Evolutionary conservation across 116 monocot species (phyloP).

Genomic region (Cymodocea nodosa): DNA sequence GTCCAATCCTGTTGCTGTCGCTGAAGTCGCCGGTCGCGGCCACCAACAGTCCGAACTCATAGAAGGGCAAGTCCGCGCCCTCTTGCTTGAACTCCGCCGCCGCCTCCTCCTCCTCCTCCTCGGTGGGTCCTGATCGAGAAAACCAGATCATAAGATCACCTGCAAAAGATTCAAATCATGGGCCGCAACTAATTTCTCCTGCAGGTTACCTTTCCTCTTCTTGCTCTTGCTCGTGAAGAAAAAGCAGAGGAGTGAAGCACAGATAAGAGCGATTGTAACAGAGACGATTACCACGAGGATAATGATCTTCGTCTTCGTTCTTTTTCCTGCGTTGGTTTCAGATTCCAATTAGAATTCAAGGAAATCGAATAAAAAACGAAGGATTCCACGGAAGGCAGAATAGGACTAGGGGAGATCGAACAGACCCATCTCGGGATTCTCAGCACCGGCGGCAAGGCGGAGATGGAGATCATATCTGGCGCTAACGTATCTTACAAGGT

Average conservation of each 20-base stretch:
- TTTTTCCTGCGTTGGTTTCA: too few relatives aligned
- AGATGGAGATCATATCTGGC: too few relatives aligned
- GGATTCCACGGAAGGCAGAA: background rate
- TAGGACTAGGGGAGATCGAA: background rate
- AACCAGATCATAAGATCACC: background rate
- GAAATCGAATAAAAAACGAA: too few relatives aligned
- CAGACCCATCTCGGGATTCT: background rate
- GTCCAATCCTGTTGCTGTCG: slow-evolving; percentile 24
- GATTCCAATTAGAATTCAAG: too few relatives aligned
- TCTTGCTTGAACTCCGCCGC: too few relatives aligned
- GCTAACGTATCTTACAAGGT: too few relatives aligned
- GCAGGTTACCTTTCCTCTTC: background rate
- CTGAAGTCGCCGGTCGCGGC: slow-evolving; percentile 23
- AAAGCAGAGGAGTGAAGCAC: background rate
- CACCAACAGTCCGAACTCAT: slow-evolving; percentile 8
- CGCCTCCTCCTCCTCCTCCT: background rate
- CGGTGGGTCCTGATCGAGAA: background rate
- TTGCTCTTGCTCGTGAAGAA: background rate
- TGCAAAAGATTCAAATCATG: too few relatives aligned
- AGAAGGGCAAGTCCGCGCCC: slow-evolving; percentile 1
- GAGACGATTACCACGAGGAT: too few relatives aligned
- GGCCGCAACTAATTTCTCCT: too few relatives aligned
- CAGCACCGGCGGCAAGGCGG: background rate
- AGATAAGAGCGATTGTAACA: background rate
- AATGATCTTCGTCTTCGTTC: too few relatives aligned